Evolutionary conservation across 176 grass and related monocot species (phyloP).

Genomic region (sorghum (Sorghum bicolor)): Sorghum_bicolor_NCBIv3 NC_012873.2:5205001-5205500

Average conservation of each 20-base stretch:
- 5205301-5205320: background rate
- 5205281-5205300: background rate
- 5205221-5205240: slow-evolving; percentile 53
- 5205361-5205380: slow-evolving; percentile 64
- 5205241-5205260: slow-evolving; percentile 74
- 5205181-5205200: slow-evolving; percentile 62
- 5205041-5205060: slow-evolving; percentile 40
- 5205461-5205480: slow-evolving; percentile 42
- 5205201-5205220: slow-evolving; percentile 63
- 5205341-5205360: slow-evolving; percentile 28
- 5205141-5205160: slow-evolving; percentile 66
- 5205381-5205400: background rate
- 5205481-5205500: slow-evolving; percentile 49
- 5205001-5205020: slow-evolving; percentile 43
- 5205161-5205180: slow-evolving; percentile 51
- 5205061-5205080: slow-evolving; percentile 25
- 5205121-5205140: slow-evolving; percentile 61
- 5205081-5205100: slow-evolving; percentile 25
- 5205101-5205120: slow-evolving; percentile 61
- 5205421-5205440: slow-evolving; percentile 70
- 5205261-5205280: slow-evolving; percentile 20
- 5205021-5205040: slow-evolving; percentile 26
- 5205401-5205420: slow-evolving; percentile 59
- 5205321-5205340: background rate
- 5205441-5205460: slow-evolving; percentile 55